Evolutionary conservation across 257 asterid genomes (phyloP).

Genomic region (Solanum bulbocastanum): DNA sequence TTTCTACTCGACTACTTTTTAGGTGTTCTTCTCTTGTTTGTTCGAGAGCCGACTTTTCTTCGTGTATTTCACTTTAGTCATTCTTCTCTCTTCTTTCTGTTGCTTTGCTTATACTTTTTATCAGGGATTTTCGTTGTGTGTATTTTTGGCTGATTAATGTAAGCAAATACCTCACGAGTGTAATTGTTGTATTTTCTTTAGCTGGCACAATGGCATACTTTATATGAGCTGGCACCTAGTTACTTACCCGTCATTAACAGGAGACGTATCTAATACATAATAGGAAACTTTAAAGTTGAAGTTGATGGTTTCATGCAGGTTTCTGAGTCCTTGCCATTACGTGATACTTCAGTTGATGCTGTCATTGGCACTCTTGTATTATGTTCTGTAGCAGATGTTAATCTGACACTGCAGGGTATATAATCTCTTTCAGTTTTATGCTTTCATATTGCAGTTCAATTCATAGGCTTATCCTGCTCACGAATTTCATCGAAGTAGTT

Average conservation of each 20-base stretch:
- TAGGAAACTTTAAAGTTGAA: neutral
- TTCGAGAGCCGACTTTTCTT: neutral
- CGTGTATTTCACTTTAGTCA: neutral
- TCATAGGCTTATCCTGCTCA: neutral
- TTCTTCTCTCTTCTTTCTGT: neutral
- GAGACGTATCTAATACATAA: neutral
- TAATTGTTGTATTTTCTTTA: neutral
- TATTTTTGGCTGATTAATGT: neutral
- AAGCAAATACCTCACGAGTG: neutral
- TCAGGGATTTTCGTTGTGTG: neutral
- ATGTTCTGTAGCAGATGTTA: slow-evolving; percentile 80
- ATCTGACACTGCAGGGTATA: slow-evolving; percentile 57
- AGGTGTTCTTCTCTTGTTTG: neutral
- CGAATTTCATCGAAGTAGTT: neutral
- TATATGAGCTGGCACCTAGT: neutral
- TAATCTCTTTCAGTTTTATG: neutral
- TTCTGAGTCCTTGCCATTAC: slow-evolving; percentile 70
- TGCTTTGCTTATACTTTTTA: neutral
- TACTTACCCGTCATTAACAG: neutral
- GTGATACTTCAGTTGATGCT: slow-evolving; percentile 81
- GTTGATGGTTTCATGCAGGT: slow-evolving; percentile 35
- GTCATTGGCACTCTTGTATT: slow-evolving; percentile 83
- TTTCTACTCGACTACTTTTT: neutral
- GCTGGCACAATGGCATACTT: neutral
- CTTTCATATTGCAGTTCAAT: neutral